Base-by-base conservation (phyloP, 2,329 filamentous ascomycete genomes). In the Dactylellina leptospora region DNA sequence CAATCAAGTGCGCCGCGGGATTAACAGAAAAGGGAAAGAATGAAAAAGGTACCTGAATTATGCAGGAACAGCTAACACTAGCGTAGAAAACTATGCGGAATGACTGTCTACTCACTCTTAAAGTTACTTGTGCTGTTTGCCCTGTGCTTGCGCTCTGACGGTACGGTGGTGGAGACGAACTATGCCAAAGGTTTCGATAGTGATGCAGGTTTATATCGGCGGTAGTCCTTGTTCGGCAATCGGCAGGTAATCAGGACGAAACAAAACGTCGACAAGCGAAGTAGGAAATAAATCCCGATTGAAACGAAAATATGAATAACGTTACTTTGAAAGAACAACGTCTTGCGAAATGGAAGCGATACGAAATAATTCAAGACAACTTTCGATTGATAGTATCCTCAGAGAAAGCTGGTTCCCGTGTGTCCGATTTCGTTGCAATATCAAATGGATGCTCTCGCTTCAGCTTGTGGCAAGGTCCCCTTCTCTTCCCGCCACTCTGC, bases 251-350 rank as follows among this genome's bases (percentile, higher is more conserved):
- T 47, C 23, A 63, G 27, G 59, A 63, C 54, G 54, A 53, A 60
- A 47, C 48, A 53, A 60, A 69, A 38, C 55, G 55, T 61, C 63
- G 63, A 69, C 63, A 61, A 53, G 48, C 63, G 45, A 60, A 40
- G 62, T 60, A 44, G 53, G 54, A 58, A 38, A 45, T 68, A 44
- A 33, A 28, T 20, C 53, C 54, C 33, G 16, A 45, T 25, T 38
- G 44, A 58, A 56, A 48, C 40, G 48, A 69, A 69, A 61, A 54
- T 22, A 27, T 53, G 20, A 44, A 68, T 16, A 42, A 48, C 4
- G 4, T 23, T 8, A 44, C 36, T 47, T 54, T 11, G 27, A 45
- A 54, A 13, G 23, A 54, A 4, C 40, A 42, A 36, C 38, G 20
- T 22, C n/a, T 5, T 25, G 33, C 25, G 20, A 38, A 22, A 28